A percentile compares a stretch with the other conserved stretches of the same genome.
Evolutionary conservation across 2,329 filamentous ascomycete species (phyloP).

Genomic region (Sodiomyces alkalinus): DNA sequence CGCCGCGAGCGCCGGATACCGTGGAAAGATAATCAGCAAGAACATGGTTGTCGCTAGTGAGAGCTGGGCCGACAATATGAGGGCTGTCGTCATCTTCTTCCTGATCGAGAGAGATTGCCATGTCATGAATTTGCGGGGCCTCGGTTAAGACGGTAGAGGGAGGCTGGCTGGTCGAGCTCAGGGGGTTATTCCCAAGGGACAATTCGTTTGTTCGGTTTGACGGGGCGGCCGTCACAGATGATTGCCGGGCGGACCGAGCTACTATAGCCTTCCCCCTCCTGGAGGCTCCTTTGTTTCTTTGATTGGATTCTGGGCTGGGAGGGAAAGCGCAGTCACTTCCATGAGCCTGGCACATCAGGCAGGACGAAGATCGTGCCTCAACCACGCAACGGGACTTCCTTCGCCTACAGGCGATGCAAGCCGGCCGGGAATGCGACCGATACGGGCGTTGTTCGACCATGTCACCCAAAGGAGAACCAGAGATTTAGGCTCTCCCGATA

Average conservation of each 20-base stretch:
- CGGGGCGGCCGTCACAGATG: not conserved
- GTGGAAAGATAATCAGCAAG: conserved; percentile 40
- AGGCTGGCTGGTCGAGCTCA: too few relatives aligned
- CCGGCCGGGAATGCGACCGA: conserved; percentile 44
- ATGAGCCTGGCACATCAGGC: conserved; percentile 42
- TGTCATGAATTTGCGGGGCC: conserved; percentile 8
- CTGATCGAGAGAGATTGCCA: conserved; percentile 14
- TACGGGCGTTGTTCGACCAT: too few relatives aligned
- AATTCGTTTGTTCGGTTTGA: too few relatives aligned
- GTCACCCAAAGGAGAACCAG: too few relatives aligned
- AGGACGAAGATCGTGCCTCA: conserved; percentile 34
- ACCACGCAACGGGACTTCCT: conserved; percentile 47
- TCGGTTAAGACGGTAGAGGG: not conserved
- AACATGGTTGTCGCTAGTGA: conserved; percentile 44
- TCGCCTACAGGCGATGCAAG: conserved; percentile 42
- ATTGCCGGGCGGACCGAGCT: not conserved
- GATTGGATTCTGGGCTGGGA: too few relatives aligned
- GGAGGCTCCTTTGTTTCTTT: too few relatives aligned
- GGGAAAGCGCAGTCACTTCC: conserved; percentile 41
- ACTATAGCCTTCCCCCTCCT: too few relatives aligned
- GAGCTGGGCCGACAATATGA: conserved; percentile 44
- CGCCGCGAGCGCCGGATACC: conserved; percentile 3
- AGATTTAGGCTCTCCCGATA: too few relatives aligned
- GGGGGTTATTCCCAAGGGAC: not conserved
- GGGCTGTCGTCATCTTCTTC: conserved; percentile 25